Evolutionary conservation across 1,284 basidiomycete species (phyloP), one percentile per base, ranked within the genome.

Genomic region (Heterobasidion annosum): DNA sequence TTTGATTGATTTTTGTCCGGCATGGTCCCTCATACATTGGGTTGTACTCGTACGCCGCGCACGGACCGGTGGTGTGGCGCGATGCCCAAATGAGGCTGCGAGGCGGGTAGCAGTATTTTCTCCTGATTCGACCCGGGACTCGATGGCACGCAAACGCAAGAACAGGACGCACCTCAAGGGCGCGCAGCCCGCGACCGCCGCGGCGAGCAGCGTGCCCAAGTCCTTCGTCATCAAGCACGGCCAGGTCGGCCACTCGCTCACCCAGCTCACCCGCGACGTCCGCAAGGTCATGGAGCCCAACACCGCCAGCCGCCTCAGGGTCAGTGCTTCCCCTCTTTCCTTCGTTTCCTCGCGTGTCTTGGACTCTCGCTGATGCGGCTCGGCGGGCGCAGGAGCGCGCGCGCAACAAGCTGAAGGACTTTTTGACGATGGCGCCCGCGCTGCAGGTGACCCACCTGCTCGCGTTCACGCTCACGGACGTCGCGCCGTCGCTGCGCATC

Each of bases 261-360:
- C 84, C 3, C 88, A 93, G 62, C 84, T 99, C 34, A 94, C 98
- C 13, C 81, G 88, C 52, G 97, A 99, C 70, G 75, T 98, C 64
- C 79, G 97, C 62, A 91, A 91, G 69, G 88, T 97, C 58, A 93
- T 99, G 91, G 97, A 99, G 70, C 97, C 97, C 57, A 94, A 98
- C 68, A 99, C 97, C 18, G 97, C 96, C 6, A 88, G 86, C 57
- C 79, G 95, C 51, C 79, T 99, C 16, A 85, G 76, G 72, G 93
- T 94, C 62, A 59, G 82, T 74, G n/a, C n/a, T n/a, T n/a, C n/a
- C 33, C 53, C 59, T 3, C 15, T 2, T 5, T 40, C 15, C 48
- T 44, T 8, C n/a, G n/a, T 42, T 1, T 18, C n/a, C 40, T 48
- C 35, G 34, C 16, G 12, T 16, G 19, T 46, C 12, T 6, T 13